Conservation (phyloP, 495 filamentous ascomycete species). For the Hypoxylon fuscum region DNA sequence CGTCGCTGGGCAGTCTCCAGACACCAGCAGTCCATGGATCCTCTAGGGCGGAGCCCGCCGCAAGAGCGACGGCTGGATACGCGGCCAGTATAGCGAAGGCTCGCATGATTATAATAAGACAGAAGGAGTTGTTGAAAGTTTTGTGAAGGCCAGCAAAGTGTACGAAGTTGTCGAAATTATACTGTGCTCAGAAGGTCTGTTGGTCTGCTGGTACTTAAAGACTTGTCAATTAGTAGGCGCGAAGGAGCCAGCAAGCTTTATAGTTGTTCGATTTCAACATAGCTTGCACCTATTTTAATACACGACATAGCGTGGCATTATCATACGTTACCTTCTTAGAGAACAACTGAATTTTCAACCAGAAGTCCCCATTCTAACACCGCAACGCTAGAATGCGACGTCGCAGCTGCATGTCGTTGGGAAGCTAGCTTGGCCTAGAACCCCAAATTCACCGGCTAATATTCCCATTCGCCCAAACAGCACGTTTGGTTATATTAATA, state of each 20-base stretch:
- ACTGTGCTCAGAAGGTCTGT: too few relatives aligned
- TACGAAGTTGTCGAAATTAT: background rate
- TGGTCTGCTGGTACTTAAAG: too few relatives aligned
- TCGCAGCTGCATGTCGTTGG: conserved; percentile 2
- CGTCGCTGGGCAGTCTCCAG: conserved; percentile 25
- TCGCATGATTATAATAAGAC: conserved; percentile 19
- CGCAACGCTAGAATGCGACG: conserved; percentile 18
- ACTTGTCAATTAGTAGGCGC: background rate
- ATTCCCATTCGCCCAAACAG: conserved; percentile 9
- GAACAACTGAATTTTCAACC: background rate
- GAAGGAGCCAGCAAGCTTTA: background rate
- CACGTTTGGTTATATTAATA: too few relatives aligned
- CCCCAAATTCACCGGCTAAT: conserved; percentile 23
- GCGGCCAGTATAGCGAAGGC: conserved; percentile 7
- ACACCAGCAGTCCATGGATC: conserved; percentile 35
- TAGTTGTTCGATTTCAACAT: background rate
- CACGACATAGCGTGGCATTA: background rate
- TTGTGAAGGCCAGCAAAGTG: background rate
- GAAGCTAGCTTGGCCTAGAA: too few relatives aligned
- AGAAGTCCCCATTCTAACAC: background rate
- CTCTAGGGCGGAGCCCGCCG: conserved; percentile 3
- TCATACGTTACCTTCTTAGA: conserved; percentile 27
- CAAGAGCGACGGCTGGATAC: conserved; percentile 19
- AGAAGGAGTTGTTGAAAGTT: background rate
- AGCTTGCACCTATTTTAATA: background rate